Evolutionary conservation across 331 rosid species (phyloP).

Genomic region (Acacia concinna): DNA sequence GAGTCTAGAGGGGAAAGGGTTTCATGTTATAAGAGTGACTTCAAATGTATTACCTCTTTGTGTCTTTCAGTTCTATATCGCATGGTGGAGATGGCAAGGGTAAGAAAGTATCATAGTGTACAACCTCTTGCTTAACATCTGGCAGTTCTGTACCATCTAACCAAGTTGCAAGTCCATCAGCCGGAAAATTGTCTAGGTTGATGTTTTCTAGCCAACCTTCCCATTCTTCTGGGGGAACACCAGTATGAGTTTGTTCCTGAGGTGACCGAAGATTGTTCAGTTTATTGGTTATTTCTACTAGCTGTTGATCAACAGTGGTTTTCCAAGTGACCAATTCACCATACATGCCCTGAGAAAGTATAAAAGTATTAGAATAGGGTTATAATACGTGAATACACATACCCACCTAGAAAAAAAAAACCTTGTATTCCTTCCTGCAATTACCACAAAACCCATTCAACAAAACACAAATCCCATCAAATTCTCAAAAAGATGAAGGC

Average conservation of each 20-base stretch:
- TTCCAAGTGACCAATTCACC: slow-evolving; percentile 67
- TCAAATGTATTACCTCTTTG: slow-evolving; percentile 49
- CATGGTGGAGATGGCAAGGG: slow-evolving; percentile 38
- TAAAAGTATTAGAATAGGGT: slow-evolving; percentile 22
- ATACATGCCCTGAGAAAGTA: slow-evolving; percentile 55
- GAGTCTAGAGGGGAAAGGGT: neutral
- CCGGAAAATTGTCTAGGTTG: slow-evolving; percentile 50
- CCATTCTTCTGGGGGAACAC: slow-evolving; percentile 68
- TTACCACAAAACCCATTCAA: neutral
- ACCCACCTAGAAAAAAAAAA: neutral
- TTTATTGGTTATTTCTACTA: slow-evolving; percentile 53
- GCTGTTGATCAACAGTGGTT: slow-evolving; percentile 63
- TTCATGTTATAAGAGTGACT: neutral
- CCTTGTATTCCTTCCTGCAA: neutral
- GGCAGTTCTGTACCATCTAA: slow-evolving; percentile 48
- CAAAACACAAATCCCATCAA: slow-evolving; percentile 15
- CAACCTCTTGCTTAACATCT: neutral
- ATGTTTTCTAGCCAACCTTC: slow-evolving; percentile 68
- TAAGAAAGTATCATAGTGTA: slow-evolving; percentile 38
- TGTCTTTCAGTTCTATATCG: slow-evolving; percentile 41
- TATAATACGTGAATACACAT: slow-evolving; percentile 1
- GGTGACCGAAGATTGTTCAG: slow-evolving; percentile 50
- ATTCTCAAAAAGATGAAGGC: slow-evolving; percentile 30
- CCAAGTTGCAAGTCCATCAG: slow-evolving; percentile 61
- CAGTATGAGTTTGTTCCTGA: slow-evolving; percentile 40